Percentiles rank a stretch among this genome's conserved stretches.
These are phyloP conservation scores for Axilococcus clingmanii DNA, from an alignment of 139 green algal genomes.

Conservation along the genomic window DNA sequence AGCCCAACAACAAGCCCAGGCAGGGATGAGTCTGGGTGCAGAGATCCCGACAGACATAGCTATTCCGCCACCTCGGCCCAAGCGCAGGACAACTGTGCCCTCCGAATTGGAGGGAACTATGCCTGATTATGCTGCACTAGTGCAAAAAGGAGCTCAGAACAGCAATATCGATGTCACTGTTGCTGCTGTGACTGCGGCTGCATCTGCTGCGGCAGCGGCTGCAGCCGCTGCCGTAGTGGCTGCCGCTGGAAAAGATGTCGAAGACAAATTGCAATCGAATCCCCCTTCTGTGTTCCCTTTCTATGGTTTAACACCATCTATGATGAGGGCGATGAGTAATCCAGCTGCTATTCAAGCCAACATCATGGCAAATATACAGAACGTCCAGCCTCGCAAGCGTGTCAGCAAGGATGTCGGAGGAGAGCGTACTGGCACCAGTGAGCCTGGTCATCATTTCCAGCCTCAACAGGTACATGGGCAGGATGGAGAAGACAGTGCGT, in stretches of 20 bases:
- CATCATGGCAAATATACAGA: conserved; percentile 14
- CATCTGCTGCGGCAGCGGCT: conserved; percentile 49
- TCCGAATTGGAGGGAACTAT: background rate
- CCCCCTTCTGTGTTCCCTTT: conserved; percentile 65
- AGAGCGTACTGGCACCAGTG: conserved; percentile 31
- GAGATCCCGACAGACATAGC: conserved; percentile 32
- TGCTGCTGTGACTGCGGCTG: conserved; percentile 51
- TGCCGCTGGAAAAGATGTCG: conserved; percentile 50
- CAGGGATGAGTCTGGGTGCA: conserved; percentile 2
- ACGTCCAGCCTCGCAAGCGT: background rate
- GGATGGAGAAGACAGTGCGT: conserved; percentile 30
- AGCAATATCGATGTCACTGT: conserved; percentile 39
- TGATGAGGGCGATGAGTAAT: conserved; percentile 39
- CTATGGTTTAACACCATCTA: conserved; percentile 52
- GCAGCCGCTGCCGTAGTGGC: conserved; percentile 61
- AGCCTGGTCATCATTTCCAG: conserved; percentile 6
- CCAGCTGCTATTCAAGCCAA: conserved; percentile 24
- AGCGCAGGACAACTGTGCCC: conserved; percentile 48
- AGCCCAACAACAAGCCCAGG: conserved; percentile 24
- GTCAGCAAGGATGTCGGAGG: conserved; percentile 1
- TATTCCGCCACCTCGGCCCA: conserved; percentile 81
- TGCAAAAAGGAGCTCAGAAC: conserved; percentile 6
- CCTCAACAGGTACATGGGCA: conserved; percentile 19
- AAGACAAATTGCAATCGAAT: conserved; percentile 47
- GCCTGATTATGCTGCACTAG: conserved; percentile 16